Percentiles rank a stretch among this genome's conserved stretches.
Conservation (phyloP, 2,329 filamentous ascomycete species). For the Fusarium sp. region DNA sequence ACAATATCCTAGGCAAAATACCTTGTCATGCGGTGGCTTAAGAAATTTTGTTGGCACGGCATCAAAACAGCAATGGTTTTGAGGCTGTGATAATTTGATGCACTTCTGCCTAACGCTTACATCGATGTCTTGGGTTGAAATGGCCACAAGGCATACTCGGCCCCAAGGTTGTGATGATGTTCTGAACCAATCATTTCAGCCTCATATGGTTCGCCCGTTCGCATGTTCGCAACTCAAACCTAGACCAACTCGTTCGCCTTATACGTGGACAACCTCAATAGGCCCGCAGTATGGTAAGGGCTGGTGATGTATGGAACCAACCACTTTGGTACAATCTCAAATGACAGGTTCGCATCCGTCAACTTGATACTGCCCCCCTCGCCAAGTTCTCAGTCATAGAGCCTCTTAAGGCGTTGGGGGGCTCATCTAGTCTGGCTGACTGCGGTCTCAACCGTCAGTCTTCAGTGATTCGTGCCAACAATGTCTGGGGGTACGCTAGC, state of each 20-base stretch:
- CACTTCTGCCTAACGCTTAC: constrained; percentile 32
- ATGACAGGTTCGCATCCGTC: constrained; percentile 7
- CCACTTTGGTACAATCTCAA: not conserved
- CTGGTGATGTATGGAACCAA: not conserved
- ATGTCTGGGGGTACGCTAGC: constrained; percentile 3
- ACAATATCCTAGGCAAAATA: constrained; percentile 2
- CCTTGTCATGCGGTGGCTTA: constrained; percentile 1
- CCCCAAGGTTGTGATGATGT: constrained; percentile 14
- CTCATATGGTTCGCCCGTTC: constrained; percentile 31
- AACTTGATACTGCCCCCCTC: not conserved
- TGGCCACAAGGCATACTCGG: constrained; percentile 12
- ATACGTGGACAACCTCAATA: constrained; percentile 13
- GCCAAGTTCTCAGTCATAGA: constrained; percentile 19
- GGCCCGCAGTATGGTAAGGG: not conserved
- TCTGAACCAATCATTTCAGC: constrained; percentile 38
- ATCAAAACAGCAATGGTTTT: not conserved
- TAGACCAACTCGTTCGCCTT: constrained; percentile 25
- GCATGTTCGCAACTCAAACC: constrained; percentile 20
- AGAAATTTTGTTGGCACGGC: not conserved
- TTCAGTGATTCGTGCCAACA: not conserved
- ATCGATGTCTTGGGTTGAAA: constrained; percentile 24
- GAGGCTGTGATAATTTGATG: constrained; percentile 11
- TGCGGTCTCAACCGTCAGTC: not conserved
- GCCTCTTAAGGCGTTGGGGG: constrained; percentile 1
- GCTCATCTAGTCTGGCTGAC: constrained; percentile 8